phyloP scores from a whole-genome alignment of 805 yeast species.

The Sugiyamaella floridensis region DNA sequence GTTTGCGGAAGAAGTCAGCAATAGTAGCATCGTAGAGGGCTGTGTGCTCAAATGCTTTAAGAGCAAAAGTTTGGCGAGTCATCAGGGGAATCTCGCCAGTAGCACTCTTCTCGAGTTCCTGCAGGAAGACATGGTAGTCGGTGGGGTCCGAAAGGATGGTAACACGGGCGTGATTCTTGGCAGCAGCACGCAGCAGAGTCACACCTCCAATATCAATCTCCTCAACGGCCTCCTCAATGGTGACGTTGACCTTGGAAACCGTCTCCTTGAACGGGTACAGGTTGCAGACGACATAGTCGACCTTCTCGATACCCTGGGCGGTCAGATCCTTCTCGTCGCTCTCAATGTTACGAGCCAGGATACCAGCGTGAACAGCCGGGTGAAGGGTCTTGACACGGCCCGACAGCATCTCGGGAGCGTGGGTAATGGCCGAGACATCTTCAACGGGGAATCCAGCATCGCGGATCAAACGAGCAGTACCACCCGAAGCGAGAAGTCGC shows the following conservation, averaged over 20 bases:
- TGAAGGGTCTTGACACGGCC: slow-evolving; percentile 98
- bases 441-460: slow-evolving; percentile 98
- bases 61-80: slow-evolving; percentile 76
- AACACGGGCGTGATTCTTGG: slow-evolving; percentile 95
- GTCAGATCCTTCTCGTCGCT: slow-evolving; percentile 83
- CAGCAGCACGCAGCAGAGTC: slow-evolving; percentile 95
- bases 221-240: slow-evolving; percentile 95
- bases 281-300: slow-evolving; percentile 95
- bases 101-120: slow-evolving; percentile 53
- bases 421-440: slow-evolving; percentile 89
- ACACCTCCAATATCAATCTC: slow-evolving; percentile 99
- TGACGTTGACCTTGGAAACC: slow-evolving; percentile 88
- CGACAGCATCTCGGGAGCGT: slow-evolving; percentile 98
- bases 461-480: slow-evolving; percentile 88
- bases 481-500: slow-evolving; percentile 93
- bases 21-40: slow-evolving; percentile 96
- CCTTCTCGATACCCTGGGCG: slow-evolving; percentile 88
- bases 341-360: slow-evolving; percentile 87
- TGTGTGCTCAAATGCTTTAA: slow-evolving; percentile 97
- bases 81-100: slow-evolving; percentile 62
- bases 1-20: slow-evolving; percentile 95
- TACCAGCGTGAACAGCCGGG: slow-evolving; percentile 95
- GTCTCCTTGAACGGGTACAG: slow-evolving; percentile 98
- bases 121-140: slow-evolving; percentile 82
- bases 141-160: slow-evolving; percentile 91